These are phyloP conservation scores for Puccinia novopanici DNA, from an alignment of 1,284 basidiomycete species.

Conservation along the genomic window DNA sequence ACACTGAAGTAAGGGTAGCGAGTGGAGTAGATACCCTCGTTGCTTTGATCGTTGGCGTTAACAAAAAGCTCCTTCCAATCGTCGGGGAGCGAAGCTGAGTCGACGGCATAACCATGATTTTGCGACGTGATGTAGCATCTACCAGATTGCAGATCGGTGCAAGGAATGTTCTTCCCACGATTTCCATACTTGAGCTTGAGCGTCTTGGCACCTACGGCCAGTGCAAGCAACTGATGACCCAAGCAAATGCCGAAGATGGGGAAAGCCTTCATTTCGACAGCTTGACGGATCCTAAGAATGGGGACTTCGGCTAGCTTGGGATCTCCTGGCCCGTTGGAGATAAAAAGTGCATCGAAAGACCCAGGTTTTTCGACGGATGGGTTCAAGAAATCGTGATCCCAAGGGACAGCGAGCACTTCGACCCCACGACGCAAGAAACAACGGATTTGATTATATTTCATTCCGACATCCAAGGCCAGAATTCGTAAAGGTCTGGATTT, in stretches of 20 bases:
- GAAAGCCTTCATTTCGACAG: slow-evolving; percentile 72
- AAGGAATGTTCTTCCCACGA: slow-evolving; percentile 97
- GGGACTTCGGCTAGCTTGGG: slow-evolving; percentile 79
- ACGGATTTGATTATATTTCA: slow-evolving; percentile 99
- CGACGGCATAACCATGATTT: slow-evolving; percentile 98
- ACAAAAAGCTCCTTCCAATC: slow-evolving; percentile 93
- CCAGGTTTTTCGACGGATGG: slow-evolving; percentile 65
- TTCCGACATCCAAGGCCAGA: slow-evolving; percentile 91
- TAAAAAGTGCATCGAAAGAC: slow-evolving; percentile 89
- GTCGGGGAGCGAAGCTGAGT: slow-evolving; percentile 72
- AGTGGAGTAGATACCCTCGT: slow-evolving; percentile 89
- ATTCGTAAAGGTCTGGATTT: slow-evolving; percentile 75
- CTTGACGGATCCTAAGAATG: slow-evolving; percentile 71
- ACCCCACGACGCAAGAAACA: slow-evolving; percentile 92
- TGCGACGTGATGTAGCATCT: slow-evolving; percentile 99
- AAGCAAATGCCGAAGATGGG: slow-evolving; percentile 99
- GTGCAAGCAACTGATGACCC: slow-evolving; percentile 93
- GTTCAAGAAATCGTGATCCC: slow-evolving; percentile 89
- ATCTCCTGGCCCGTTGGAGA: slow-evolving; percentile 98
- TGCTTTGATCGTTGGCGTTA: slow-evolving; percentile 96
- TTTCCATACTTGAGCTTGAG: slow-evolving; percentile 99
- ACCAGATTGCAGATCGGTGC: slow-evolving; percentile 88
- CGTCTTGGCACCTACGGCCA: slow-evolving; percentile 89
- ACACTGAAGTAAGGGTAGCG: slow-evolving; percentile 90
- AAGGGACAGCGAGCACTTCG: slow-evolving; percentile 95